Evolutionary conservation across 1,284 basidiomycete species (phyloP).

Genomic region (Lentinus polychrous): DNA sequence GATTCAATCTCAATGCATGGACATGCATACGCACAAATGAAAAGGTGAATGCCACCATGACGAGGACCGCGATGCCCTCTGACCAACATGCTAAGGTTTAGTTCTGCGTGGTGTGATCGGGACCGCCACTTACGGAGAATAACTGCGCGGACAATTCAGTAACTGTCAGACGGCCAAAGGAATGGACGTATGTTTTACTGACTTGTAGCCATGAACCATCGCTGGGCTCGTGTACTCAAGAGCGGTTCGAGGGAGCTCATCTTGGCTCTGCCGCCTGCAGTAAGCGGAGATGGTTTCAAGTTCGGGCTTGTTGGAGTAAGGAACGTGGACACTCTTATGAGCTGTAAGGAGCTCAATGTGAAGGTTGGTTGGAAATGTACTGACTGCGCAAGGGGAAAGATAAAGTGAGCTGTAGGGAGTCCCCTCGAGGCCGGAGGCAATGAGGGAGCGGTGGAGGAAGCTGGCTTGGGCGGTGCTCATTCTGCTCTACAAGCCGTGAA

Average conservation of each 20-base stretch:
- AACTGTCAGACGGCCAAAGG: not conserved
- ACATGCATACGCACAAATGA: conserved; percentile 23
- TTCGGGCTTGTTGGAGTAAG: too few species aligned
- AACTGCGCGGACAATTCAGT: conserved; percentile 13
- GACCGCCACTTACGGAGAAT: conserved; percentile 21
- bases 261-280: too few species aligned
- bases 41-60: conserved; percentile 36
- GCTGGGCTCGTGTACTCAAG: conserved; percentile 58
- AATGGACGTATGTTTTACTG: conserved; percentile 17
- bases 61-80: conserved; percentile 46
- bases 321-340: too few species aligned
- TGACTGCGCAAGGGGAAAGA: too few species aligned
- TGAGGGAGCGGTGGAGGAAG: too few species aligned
- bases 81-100: conserved; percentile 2
- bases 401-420: too few species aligned
- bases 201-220: conserved; percentile 61
- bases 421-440: too few species aligned
- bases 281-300: too few species aligned
- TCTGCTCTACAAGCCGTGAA: too few species aligned
- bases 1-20: not conserved
- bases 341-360: too few species aligned
- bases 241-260: conserved; percentile 45
- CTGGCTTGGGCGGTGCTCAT: too few species aligned
- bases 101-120: not conserved
- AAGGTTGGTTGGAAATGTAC: too few species aligned